Base-by-base conservation (phyloP, 352 stramenopile species). In the Pythium graminicola region DNA sequence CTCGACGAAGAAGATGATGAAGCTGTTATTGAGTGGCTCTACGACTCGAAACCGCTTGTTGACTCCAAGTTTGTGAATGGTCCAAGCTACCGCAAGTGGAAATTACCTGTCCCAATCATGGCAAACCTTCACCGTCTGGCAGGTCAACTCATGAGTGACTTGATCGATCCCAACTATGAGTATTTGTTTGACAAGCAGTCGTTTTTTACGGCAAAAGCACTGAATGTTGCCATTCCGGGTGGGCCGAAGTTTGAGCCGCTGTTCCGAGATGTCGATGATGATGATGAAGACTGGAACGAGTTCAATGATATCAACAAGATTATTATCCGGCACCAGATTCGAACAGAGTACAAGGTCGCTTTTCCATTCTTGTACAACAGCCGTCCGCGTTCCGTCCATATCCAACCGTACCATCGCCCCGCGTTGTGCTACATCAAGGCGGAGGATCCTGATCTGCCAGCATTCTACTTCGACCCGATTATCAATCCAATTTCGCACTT, bases 281-380 rank as follows among this genome's bases (percentile, higher is more conserved):
- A 99, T 48, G 97, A 99, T 54, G 96, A 99, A 60, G 97, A 99
- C 76, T 99, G 97, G 97, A 99, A 99, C 79, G 97, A 99, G 69
- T 99, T 99, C 74, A 99, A 99, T 61, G 97, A 99, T 71, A 98
- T 99, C 67, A 98, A 99, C 73, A 99, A 99, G 75, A 99, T 99
- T 66, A 99, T 99, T 67, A 98, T 99, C 62, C 93, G 97, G 6
- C 86, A 98, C 67, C 95, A 97, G 60, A 99, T 99, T 64, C 86
- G 97, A 20, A 99, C 95, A 4, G 97, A 99, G 70, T 99, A 99
- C 76, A 95, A 96, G 52, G 97, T 99, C 63, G 96, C 96, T 9
- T 99, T 99, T 70, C 96, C 96, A 14, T 98, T 99, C 66, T 70
- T 99, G 36, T 99, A 99, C 85, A 99, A 99, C 68, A 98, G 91